A percentile compares a stretch with the other conserved stretches of the same genome.
Evolutionary conservation across 768 basidiomycete genomes (phyloP).

Genomic region (Boletus rubropictus): DNA sequence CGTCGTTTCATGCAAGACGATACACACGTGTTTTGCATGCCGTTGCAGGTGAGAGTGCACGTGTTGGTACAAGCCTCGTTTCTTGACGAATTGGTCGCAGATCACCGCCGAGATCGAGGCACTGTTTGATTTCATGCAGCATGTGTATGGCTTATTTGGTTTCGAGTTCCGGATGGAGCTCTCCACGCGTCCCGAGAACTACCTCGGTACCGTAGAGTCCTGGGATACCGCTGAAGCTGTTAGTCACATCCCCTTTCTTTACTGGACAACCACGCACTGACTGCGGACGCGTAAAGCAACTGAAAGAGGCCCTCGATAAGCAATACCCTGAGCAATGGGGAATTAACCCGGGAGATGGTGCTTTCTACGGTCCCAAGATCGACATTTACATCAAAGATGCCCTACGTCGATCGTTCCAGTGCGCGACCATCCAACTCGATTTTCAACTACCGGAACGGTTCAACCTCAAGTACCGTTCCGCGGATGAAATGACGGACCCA

Average conservation of each 20-base stretch:
- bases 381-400: constrained; percentile 96
- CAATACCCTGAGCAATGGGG: constrained; percentile 87
- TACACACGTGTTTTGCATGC: constrained; percentile 98
- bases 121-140: constrained; percentile 92
- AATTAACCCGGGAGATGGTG: constrained; percentile 92
- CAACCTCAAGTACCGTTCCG: constrained; percentile 84
- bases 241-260: constrained; percentile 15
- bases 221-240: constrained; percentile 89
- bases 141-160: constrained; percentile 90
- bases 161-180: constrained; percentile 92
- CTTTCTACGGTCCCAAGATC: constrained; percentile 99
- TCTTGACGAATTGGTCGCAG: constrained; percentile 34
- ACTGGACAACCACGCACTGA: background rate
- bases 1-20: constrained; percentile 96
- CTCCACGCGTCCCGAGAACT: constrained; percentile 94
- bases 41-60: constrained; percentile 58
- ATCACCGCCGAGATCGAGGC: constrained; percentile 81
- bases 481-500: constrained; percentile 50
- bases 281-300: constrained; percentile 50
- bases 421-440: constrained; percentile 97
- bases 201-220: constrained; percentile 79
- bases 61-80: too few relatives aligned
- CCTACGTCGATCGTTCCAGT: constrained; percentile 89
- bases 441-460: constrained; percentile 98
- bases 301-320: constrained; percentile 76